Evolutionary conservation across 2,329 filamentous ascomycete species (phyloP), one percentile per base, ranked within the genome.

Genomic region (Diaporthe ampelina): DNA sequence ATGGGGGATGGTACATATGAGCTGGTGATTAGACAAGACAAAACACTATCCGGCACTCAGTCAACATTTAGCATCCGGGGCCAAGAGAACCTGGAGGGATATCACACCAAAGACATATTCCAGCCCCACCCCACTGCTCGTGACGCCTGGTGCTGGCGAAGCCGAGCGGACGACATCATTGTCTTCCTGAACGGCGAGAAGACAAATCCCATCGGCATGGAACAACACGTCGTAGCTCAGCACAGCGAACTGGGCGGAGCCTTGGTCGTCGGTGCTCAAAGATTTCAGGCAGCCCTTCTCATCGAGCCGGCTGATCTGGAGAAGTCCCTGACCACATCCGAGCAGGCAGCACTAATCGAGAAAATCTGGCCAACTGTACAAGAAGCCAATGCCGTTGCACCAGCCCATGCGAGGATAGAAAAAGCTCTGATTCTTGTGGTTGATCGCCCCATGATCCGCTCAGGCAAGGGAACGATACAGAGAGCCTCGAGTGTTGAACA

Each of bases 61-160:
- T 11, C 37, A 17, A 17, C 26, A 15, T 75, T 75, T n/a, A 73
- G 56, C 50, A 73, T 73, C 26, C 35, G 35, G 6, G 71, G 71
- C 24, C 74, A 73, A 43, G 74, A 75, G 6, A 1, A 10, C 0
- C 21, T 65, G 29, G 8, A 26, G 2, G 65, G 70, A 26, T 88
- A 83, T 73, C 82, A 82, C 17, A 87, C 86, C 0, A 81, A 82
- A 24, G 86, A 88, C 73, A 79, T 85, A 0, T 88, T 87, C 70
- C 77, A 79, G 5, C 81, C 79, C 0, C 86, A 88, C 43, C 82
- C 84, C 0, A 82, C 81, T 0, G 80, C 85, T 11, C 81, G 82
- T 0, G 80, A 83, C 15, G 76, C 82, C 0, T 88, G 85, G 85
- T 57, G 76, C 10, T 81, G 79, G 78, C 75, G 74, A 4, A 77